These are phyloP conservation scores for Luvunga scandens DNA, from an alignment of 345 rosid genomes.

Conservation along the genomic window DNA sequence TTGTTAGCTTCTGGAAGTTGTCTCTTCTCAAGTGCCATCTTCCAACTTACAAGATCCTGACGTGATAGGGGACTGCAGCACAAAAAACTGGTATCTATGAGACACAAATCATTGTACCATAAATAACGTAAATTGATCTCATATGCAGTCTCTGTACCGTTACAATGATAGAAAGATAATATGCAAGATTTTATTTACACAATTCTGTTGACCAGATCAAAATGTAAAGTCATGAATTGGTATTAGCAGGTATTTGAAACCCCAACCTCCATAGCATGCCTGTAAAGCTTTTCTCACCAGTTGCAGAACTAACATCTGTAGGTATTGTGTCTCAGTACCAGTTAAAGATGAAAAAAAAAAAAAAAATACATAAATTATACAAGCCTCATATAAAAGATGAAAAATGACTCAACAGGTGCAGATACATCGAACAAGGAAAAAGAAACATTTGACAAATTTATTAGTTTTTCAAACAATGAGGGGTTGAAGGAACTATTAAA, in stretches of 20 bases:
- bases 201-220: neutral
- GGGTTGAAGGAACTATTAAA: neutral
- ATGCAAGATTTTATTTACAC: neutral
- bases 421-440: neutral
- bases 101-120: slow-evolving; percentile 5
- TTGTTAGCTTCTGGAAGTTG: slow-evolving; percentile 82
- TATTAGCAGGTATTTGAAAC: neutral
- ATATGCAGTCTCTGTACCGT: neutral
- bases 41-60: slow-evolving; percentile 96
- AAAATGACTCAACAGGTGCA: neutral
- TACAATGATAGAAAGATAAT: neutral
- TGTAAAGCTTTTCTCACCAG: neutral
- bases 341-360: neutral
- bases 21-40: slow-evolving; percentile 82
- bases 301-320: neutral
- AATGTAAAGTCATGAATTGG: neutral
- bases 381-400: neutral
- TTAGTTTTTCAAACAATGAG: neutral
- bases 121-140: neutral
- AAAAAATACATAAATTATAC: too few species aligned
- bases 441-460: neutral
- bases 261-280: neutral
- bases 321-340: neutral
- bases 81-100: slow-evolving; percentile 13
- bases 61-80: slow-evolving; percentile 70